Base-by-base conservation (phyloP, 441 rosid genomes). In the Populus trichocarpa region DNA sequence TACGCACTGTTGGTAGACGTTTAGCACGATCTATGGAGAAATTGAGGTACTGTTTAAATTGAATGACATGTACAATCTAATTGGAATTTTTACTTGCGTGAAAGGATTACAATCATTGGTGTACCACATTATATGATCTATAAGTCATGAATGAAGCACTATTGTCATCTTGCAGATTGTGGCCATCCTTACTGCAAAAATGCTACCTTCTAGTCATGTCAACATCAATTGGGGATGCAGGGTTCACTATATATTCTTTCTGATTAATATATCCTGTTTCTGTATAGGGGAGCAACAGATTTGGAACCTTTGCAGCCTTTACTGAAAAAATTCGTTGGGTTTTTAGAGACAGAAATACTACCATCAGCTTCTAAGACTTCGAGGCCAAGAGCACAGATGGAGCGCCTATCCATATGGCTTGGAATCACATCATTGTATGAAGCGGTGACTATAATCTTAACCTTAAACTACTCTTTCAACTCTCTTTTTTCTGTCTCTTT, bases 371-470 rank as follows among this genome's bases (percentile, higher is more conserved):
- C 86, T 18, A 92, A 85, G 85, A 84, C 84, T 71, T 87, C 92
- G 50, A 89, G 97, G 88, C 94, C 98, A 42, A 89, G 96, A 85
- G 87, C 83, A 18, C 84, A 84, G 84, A 88, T 93, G 75, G 97
- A 97, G 69, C 99, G 91, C 75, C 71, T 87, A 75, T 81, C 97
- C 70, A 85, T 92, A 87, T 97, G 99, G 99, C 91, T 93, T 78
- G 99, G 99, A 81, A 88, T 97, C 84, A 90, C 95, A 82, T 95
- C 99, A 82, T 80, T 97, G 99, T 97, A 89, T 81, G 97, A 86
- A 83, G 79, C 40, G 66, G 72, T 83, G 83, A 71, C 84, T 81
- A 66, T 9, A 84, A 79, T 81, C 80, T 81, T 67, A 80, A 42
- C 76, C 71, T 71, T 78, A 40, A 32, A 59, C 16, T 69, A 28